Conservation (phyloP, 441 rosid species). For the Dalechampia spathulata region DNA sequence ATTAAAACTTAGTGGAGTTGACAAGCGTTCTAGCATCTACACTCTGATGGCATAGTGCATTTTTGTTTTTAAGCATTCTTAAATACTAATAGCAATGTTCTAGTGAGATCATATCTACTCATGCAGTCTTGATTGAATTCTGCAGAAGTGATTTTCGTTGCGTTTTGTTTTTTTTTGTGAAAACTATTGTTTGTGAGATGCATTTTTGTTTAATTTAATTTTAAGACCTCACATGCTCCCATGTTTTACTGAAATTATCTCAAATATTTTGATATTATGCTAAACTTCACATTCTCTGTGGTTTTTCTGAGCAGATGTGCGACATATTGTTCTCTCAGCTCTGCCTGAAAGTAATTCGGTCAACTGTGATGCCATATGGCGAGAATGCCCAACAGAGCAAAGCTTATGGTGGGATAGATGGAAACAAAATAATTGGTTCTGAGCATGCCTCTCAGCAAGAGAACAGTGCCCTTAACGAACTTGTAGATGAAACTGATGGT, state of each 20-base stretch:
- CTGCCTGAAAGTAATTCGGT: constrained; percentile 81
- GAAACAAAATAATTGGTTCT: constrained; percentile 32
- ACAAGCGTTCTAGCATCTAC: no score
- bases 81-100: background rate
- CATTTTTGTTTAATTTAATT: background rate
- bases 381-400: constrained; percentile 32
- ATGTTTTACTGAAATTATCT: background rate
- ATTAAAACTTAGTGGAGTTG: no score
- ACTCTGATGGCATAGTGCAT: background rate
- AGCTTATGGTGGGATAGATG: constrained; percentile 26
- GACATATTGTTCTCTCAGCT: constrained; percentile 95
- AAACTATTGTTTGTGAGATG: background rate
- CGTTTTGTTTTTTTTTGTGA: no score
- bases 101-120: background rate
- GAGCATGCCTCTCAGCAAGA: constrained; percentile 39
- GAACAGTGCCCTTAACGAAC: constrained; percentile 26
- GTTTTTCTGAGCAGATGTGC: constrained; percentile 73
- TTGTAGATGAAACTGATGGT: constrained; percentile 44
- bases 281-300: constrained; percentile 13
- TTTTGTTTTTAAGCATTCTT: background rate
- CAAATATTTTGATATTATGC: no score
- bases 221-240: background rate
- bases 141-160: no score
- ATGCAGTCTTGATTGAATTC: background rate
- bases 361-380: constrained; percentile 43